Evolutionary conservation across 495 filamentous ascomycete species (phyloP), one percentile per base, ranked within the genome.

Genomic region (Mytilinidion resinicola): DNA sequence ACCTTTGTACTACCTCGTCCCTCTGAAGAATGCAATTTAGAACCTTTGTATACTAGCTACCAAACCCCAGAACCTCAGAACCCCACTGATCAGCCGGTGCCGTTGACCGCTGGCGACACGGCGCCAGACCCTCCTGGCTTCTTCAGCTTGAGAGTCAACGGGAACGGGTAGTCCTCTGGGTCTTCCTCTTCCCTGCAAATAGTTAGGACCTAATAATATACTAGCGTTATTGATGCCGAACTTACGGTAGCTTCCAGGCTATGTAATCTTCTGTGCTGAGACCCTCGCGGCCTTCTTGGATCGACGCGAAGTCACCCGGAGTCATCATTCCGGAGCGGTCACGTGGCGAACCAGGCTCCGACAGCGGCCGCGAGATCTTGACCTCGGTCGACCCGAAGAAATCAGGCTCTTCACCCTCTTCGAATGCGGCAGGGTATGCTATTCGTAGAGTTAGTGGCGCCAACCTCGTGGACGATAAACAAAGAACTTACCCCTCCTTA

Each of bases 311-410:
- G 70, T 98, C 93, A 37, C 93, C 93, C 15, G 93, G 93, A 1
- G 93, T 98, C 95, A 98, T 97, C 90, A 96, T 95, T 34, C 93
- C 93, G 20, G 88, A 85, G 11, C 92, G 82, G 68, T 93, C 91
- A 46, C 91, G 78, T 7, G 93, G 93, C 4, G 90, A 96, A 1
- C 93, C 93, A 12, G 91, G 93, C 15, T 91, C 90, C 3, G 91
- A 96, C 72, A 98, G 82, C 9, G 93, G 93, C 43, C 93, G 82
- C 15, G 90, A 87, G 67, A 98, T 85, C 83, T 97, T 98, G 63
- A 91, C 85, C 46, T 95, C 91, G 9, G 87, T 86, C 17, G 87
- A 86, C 9, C 89, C 88, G 65, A 96, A 95, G 74, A 91, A 90
- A 63, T 88, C 84, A 59, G 81, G 83, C 57, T 83, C 87, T 55